Evolutionary conservation across 139 green algal species (phyloP).

Genomic region (Edaphochlamys debaryana): DNA sequence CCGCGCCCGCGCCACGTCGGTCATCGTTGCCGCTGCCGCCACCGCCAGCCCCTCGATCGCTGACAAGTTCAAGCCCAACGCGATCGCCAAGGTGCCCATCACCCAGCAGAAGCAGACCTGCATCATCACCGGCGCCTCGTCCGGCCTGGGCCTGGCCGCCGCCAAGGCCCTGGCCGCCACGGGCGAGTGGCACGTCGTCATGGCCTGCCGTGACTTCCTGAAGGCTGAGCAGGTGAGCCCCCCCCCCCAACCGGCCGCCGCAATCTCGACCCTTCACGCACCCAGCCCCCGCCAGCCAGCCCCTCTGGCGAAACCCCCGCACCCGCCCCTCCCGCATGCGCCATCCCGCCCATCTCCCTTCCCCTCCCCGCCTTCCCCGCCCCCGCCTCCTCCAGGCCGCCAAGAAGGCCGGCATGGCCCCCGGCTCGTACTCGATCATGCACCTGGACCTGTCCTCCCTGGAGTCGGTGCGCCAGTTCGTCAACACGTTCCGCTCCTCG

Average conservation of each 20-base stretch:
- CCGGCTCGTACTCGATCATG: conserved; percentile 80
- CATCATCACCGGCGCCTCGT: conserved; percentile 93
- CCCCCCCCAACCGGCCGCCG: too few relatives aligned
- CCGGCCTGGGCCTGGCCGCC: conserved; percentile 88
- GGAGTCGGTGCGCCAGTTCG: conserved; percentile 86
- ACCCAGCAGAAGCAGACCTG: conserved; percentile 43
- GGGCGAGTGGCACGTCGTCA: conserved; percentile 92
- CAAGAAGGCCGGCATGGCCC: conserved; percentile 70
- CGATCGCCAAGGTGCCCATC: neutral
- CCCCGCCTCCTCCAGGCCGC: too few relatives aligned
- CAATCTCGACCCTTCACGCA: too few relatives aligned
- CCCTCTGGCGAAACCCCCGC: too few relatives aligned
- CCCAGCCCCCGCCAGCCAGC: too few relatives aligned
- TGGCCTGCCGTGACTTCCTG: conserved; percentile 80
- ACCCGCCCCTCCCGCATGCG: too few relatives aligned
- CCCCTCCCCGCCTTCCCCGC: too few relatives aligned
- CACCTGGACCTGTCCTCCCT: conserved; percentile 88
- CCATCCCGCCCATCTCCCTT: too few relatives aligned
- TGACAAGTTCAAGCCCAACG: conserved; percentile 13
- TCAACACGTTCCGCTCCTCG: conserved; percentile 71
- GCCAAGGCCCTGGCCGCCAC: conserved; percentile 75
- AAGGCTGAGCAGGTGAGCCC: conserved; percentile 79
- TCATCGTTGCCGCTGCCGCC: neutral
- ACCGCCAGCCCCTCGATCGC: neutral
- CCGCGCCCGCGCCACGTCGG: too few relatives aligned